Evolutionary conservation across 2,329 filamentous ascomycete species (phyloP), one percentile per base, ranked within the genome.

Genomic region (Pseudocercospora fijiensis): DNA sequence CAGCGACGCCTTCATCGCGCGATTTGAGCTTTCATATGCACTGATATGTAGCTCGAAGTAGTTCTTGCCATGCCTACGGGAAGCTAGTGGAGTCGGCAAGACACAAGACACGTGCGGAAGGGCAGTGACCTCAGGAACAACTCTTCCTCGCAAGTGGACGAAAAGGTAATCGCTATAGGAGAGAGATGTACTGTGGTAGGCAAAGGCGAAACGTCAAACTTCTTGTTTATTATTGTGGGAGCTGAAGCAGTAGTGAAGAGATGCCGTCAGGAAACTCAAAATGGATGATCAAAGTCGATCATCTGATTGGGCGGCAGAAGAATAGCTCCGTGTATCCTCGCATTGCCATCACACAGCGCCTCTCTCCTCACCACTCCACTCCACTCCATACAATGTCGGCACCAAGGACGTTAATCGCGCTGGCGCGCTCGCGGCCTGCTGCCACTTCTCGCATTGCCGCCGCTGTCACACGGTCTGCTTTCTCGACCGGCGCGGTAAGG

Each of bases 401-500:
- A 73, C 77, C 78, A 68, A 78, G 78, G 73, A 76, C 81, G 73
- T 75, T 83, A 73, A 78, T 74, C 53, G 79, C 79, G 75, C 77
- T 84, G 72, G 78, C 78, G 68, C 79, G 81, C 73, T 73, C 75
- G 67, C 78, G 78, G 58, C 79, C 79, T 67, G 73, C 77, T 22
- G 41, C 65, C 71, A 73, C 55, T 28, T 72, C 76, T 51, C 72
- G 79, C 59, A 74, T 80, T 65, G 69, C 73, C 70, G 64, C 62
- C 62, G 69, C 76, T 66, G 76, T 78, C 68, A 74, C 76, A 73
- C 78, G 79, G 79, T 78, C 82, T 77, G 80, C 82, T 78, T 88
- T 89, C 81, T 87, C 85, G 66, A 86, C 85, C 71, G 84, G 82
- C 71, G 87, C 89, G 70, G 28, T 37, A 18, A 88, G 76, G 69